Base-by-base conservation (phyloP, 805 yeast species). In the Cyberlindnera misumaiensis region DNA sequence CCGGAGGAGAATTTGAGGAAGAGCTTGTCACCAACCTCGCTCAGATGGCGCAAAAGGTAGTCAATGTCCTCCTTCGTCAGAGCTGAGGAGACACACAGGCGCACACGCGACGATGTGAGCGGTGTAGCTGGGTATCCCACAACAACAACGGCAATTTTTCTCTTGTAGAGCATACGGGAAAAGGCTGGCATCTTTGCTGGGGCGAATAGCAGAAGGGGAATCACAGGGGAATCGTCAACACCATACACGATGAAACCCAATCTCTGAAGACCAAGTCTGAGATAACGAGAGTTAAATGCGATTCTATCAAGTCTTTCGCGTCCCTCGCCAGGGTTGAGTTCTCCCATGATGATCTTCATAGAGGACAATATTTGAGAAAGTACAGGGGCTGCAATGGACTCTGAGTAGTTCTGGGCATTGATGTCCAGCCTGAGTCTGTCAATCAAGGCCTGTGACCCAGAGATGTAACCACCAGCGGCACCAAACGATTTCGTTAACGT, bases 121-220 rank as follows among this genome's bases (percentile, higher is more conserved):
- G 96, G 96, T 0, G 97, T 90, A 1, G 98, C 98, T 10, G 99
- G 99, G 59, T 93, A 93, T 28, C 97, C 96, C 32, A 90, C 97
- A 46, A 90, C 81, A 27, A 93, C 99, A 35, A 90, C 89, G 3
- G 98, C 98, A 44, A 93, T 80, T 38, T 83, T 83, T 62, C 77
- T 69, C 47, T 74, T 77, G 51, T 83, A 74, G 72, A 90, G 73
- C 73, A 77, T 75, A 59, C 96, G 75, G 33, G 96, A 82, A 45
- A 88, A 76, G 0, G 90, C 88, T 18, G 96, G 94, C 95, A 93
- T 87, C 59, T 89, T 90, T 22, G 94, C 80, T 17, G 98, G 99
- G 38, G 86, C 77, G 57, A 83, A 93, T 46, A 89, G 63, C 58
- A 93, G 67, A 44, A 90, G 61, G 26, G 98, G 98, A 43, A 93